Conservation (phyloP, 495 filamentous ascomycete species). For the Xylaria acuta region DNA sequence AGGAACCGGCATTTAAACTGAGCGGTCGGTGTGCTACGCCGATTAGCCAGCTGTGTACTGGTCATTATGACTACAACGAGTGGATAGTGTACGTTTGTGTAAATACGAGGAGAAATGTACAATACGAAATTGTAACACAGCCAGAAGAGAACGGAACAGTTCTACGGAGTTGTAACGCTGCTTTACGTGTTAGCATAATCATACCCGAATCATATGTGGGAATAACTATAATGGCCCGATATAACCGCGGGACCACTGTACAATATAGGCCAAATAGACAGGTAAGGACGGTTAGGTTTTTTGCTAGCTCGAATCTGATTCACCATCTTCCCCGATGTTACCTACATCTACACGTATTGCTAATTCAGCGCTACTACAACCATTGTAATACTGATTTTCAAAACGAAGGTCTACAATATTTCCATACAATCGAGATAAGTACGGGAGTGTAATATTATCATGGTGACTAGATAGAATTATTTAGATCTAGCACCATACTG, state of each 20-base stretch:
- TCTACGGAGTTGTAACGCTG: not conserved
- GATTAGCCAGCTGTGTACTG: constrained; percentile 8
- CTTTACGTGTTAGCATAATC: not conserved
- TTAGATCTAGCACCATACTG: not conserved
- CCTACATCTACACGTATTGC: not conserved
- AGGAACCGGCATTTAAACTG: not conserved
- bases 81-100: constrained; percentile 24
- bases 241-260: not conserved
- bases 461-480: not conserved
- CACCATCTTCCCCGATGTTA: not conserved
- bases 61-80: constrained; percentile 2
- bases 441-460: not conserved
- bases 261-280: not conserved
- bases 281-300: not conserved
- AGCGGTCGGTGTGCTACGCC: not conserved
- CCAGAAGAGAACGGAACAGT: not conserved
- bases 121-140: constrained; percentile 26
- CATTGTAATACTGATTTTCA: not conserved
- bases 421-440: not conserved
- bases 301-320: not conserved
- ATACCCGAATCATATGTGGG: not conserved
- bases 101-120: constrained; percentile 29
- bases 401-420: not conserved
- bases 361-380: not conserved
- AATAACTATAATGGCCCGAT: not conserved